phyloP scores from a whole-genome alignment of 2,329 filamentous ascomycete genomes.

The Pleurostoma richardsiae region DNA sequence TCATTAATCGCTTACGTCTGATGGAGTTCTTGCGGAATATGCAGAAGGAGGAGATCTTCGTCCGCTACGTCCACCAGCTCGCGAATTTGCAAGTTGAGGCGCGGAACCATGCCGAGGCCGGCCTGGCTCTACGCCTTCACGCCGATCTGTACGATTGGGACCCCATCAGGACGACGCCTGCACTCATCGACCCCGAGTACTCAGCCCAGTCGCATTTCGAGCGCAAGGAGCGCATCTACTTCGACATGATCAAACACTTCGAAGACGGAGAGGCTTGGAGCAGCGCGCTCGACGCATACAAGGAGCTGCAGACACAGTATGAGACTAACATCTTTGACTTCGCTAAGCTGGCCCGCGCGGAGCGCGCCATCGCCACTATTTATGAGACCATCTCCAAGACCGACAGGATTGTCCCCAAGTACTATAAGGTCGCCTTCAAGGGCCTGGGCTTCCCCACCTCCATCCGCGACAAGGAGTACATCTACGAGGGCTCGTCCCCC shows the following conservation, averaged over 20 bases:
- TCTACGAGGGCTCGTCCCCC: constrained; percentile 72
- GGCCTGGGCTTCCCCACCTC: constrained; percentile 81
- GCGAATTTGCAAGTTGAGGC: constrained; percentile 71
- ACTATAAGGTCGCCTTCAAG: constrained; percentile 87
- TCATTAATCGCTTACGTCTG: constrained; percentile 81
- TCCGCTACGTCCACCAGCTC: constrained; percentile 91
- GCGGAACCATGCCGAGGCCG: constrained; percentile 80
- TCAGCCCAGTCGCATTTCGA: constrained; percentile 85
- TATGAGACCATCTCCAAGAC: constrained; percentile 85
- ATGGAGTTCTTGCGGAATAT: constrained; percentile 98
- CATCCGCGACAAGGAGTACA: constrained; percentile 83
- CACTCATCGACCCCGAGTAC: constrained; percentile 69
- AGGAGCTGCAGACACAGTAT: constrained; percentile 87
- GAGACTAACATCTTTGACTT: constrained; percentile 89
- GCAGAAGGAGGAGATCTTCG: constrained; percentile 95
- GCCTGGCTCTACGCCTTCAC: constrained; percentile 81
- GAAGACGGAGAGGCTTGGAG: constrained; percentile 95
- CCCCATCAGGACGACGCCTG: constrained; percentile 58
- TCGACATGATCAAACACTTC: constrained; percentile 90
- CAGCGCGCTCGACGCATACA: constrained; percentile 80
- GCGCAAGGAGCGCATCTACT: constrained; percentile 86
- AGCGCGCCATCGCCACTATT: constrained; percentile 86
- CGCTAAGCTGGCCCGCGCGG: constrained; percentile 80
- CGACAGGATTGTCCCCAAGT: constrained; percentile 72
- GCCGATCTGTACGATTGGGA: constrained; percentile 94